Evolutionary conservation across 2,329 filamentous ascomycete genomes (phyloP), one percentile per base, ranked within the genome.

Genomic region (Fusarium cyanostomum): DNA sequence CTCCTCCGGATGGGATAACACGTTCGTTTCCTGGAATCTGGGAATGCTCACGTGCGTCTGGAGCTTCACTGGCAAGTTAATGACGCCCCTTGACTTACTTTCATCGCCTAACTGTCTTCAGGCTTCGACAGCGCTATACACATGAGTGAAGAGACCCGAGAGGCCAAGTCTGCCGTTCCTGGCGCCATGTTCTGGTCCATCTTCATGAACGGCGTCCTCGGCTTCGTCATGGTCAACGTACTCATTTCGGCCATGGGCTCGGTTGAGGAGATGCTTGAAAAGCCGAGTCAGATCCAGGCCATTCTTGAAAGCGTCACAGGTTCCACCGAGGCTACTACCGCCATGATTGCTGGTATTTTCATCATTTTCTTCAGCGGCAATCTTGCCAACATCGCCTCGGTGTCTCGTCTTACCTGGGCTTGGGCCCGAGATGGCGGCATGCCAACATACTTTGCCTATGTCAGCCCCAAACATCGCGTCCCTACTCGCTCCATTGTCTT

Each of bases 111-210:
- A 67, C 13, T 2, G 4, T 24, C 2, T 5, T 3, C 6, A 69
- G 67, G 68, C 3, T 70, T 70, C 10, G 68, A 70, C 27, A 69
- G 67, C 24, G 68, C 68, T 16, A 69, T 70, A 1, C 68, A 70
- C 8, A 70, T 70, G 68, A 69, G 66, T 2, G 68, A 70, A 1
- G 68, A 70, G 24, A 70, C 68, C 1, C 65, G 68, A 26, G 67
- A 66, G 12, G 68, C 68, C 3, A 70, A 70, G 42, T 70, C 67
- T 0, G 68, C 68, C 1, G 67, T 70, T 1, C 68, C 68, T 4
- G 42, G 68, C 4, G 68, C 68, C 15, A 70, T 70, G 68, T 70
- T 70, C 48, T 70, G 68, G 68, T 70, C 67, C n/a, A 70, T 70
- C 43, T 69, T 70, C 33, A 70, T 70, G 67, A 70, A 70, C 8